Evolutionary conservation across 2,329 filamentous ascomycete species (phyloP).

Genomic region (Verticillium isaacii): DNA sequence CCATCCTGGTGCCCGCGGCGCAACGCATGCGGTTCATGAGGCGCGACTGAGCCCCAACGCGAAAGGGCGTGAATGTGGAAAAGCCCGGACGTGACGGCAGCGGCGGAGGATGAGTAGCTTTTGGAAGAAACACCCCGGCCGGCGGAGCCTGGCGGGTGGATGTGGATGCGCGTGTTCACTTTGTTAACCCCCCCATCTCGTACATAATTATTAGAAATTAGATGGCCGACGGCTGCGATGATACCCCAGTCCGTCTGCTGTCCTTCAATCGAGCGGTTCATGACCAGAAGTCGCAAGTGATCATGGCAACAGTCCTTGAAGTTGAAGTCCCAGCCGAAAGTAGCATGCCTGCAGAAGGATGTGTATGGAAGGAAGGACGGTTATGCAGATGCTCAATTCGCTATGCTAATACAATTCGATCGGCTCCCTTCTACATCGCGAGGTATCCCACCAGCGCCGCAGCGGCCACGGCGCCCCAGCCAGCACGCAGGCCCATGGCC

Average conservation of each 20-base stretch:
- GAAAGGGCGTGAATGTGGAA: not conserved
- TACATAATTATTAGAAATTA: not conserved
- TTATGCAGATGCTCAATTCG: not conserved
- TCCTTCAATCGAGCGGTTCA: not conserved
- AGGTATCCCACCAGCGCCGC: not conserved
- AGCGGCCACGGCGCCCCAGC: not conserved
- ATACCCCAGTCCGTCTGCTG: not conserved
- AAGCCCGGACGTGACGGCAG: not conserved
- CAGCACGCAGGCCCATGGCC: not conserved
- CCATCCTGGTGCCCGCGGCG: not conserved
- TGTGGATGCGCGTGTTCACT: not conserved
- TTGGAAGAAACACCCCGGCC: not conserved
- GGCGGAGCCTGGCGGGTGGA: not conserved
- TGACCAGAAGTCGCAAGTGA: not conserved
- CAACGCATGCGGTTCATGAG: constrained; percentile 1
- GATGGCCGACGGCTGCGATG: not conserved
- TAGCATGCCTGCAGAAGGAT: not conserved
- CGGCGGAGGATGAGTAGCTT: not conserved
- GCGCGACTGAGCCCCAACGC: not conserved
- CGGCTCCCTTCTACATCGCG: not conserved
- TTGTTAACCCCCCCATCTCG: not conserved
- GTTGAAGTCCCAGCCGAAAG: too few species aligned
- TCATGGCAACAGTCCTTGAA: too few species aligned
- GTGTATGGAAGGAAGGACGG: not conserved
- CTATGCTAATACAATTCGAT: not conserved